Base-by-base conservation (phyloP, 2,329 filamentous ascomycete species). In the Sarocladiaceae sp. region DNA sequence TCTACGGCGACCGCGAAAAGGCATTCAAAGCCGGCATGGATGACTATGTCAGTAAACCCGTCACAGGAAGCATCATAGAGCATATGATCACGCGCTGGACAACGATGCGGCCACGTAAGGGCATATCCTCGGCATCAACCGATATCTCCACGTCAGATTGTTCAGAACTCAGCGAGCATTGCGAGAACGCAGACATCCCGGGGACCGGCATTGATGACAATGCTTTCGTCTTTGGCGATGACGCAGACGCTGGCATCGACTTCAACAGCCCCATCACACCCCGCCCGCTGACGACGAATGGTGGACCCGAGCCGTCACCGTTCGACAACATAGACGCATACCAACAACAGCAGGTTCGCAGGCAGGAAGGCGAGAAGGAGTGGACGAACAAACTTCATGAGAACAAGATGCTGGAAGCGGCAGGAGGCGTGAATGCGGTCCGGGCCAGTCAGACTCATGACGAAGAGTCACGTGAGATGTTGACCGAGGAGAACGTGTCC, bases 1-100 rank as follows among this genome's bases (percentile, higher is more conserved):
- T 90, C 36, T 85, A 89, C 62, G 87, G 87, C 4, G 87, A 91
- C 60, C 75, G 79, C 47, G 87, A 90, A 63, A 90, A 89, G 62
- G 90, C 87, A 62, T 79, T 80, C 54, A 78, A 77, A 55, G 84
- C 86, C 8, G 87, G 87, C 28, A 90, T 90, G 87, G 86, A 90
- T 58, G 86, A 88, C 61, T 87, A 88, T 60, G 71, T 89, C 10
- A 74, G 83, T n/a, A 88, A 88, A 61, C 87, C 87, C 1, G 87
- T 90, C 36, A 86, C 84, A 59, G 80, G 84, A 57, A 77, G 78
- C 50, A 77, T 82, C 4, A 68, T 90, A 7, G 86, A 90, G 64
- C 80, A 74, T 59, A 90, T 88, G 83, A 74, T 90, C 35, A 71
- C 88, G 20, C 81, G 86, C 52, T 90, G 87, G 87, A 57, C 60